phyloP scores from a whole-genome alignment of 1,284 basidiomycete species.

The Puccinia hordei region DNA sequence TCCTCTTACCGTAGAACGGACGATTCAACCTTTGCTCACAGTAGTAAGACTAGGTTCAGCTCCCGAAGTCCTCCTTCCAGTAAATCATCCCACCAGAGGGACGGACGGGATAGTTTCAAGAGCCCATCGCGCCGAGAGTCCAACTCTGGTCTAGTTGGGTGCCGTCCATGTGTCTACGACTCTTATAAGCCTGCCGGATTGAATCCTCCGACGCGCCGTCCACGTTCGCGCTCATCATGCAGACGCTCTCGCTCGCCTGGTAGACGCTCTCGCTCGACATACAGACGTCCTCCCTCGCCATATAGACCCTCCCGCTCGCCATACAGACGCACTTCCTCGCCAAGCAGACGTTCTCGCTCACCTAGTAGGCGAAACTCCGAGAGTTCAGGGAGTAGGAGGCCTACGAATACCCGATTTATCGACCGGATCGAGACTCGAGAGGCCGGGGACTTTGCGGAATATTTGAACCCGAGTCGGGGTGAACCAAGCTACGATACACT shows the following conservation, averaged over 20 bases:
- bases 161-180: not conserved
- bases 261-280: not conserved
- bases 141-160: not conserved
- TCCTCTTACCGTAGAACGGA: not conserved
- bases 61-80: not conserved
- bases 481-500: not conserved
- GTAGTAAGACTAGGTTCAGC: not conserved
- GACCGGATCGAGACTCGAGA: not conserved
- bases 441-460: slow-evolving; percentile 6
- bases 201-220: not conserved
- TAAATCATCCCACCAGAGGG: not conserved
- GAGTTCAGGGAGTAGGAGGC: not conserved
- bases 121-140: not conserved
- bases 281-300: too few species aligned
- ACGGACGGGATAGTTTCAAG: not conserved
- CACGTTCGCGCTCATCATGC: not conserved
- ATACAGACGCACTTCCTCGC: too few species aligned
- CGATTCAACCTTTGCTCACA: not conserved
- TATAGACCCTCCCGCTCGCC: too few species aligned
- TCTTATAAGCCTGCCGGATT: not conserved
- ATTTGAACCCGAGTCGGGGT: not conserved
- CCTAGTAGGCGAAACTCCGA: not conserved
- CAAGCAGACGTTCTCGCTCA: not conserved
- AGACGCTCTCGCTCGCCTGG: not conserved
- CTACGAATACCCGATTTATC: not conserved